Conservation (phyloP, 2,329 filamentous ascomycete genomes). For the Podosphaera aphanis region DNA sequence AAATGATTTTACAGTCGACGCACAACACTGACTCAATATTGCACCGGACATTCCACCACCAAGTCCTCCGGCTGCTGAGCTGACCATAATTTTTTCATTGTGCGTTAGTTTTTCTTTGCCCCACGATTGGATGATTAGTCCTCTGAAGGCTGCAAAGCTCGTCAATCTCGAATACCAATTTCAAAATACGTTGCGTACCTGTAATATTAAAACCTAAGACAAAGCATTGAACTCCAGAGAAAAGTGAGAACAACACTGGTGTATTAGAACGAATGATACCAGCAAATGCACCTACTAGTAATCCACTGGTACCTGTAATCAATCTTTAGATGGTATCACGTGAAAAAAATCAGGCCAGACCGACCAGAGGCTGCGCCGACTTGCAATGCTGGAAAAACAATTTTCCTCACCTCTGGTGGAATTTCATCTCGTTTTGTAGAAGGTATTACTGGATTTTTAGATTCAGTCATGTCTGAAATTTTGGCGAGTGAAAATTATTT, state of each 20-base stretch:
- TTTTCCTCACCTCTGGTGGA: slow-evolving; percentile 22
- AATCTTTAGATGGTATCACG: slow-evolving; percentile 4
- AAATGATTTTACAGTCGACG: not conserved
- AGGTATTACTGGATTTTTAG: no score
- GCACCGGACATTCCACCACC: slow-evolving; percentile 43
- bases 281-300: slow-evolving; percentile 40
- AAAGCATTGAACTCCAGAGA: slow-evolving; percentile 62
- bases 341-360: slow-evolving; percentile 1
- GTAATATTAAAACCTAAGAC: slow-evolving; percentile 54
- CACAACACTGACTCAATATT: slow-evolving; percentile 23
- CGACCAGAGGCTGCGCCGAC: slow-evolving; percentile 36
- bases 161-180: not conserved
- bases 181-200: slow-evolving; percentile 24
- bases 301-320: slow-evolving; percentile 30
- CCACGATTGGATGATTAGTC: slow-evolving; percentile 23
- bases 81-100: slow-evolving; percentile 40
- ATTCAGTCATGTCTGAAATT: no score
- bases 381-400: slow-evolving; percentile 29
- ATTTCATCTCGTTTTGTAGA: slow-evolving; percentile 8
- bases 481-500: no score
- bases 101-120: slow-evolving; percentile 22
- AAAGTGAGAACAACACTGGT: slow-evolving; percentile 46
- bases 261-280: slow-evolving; percentile 47
- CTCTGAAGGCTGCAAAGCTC: slow-evolving; percentile 22
- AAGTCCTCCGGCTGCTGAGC: slow-evolving; percentile 45